Percentiles rank a stretch among this genome's conserved stretches.
Conservation (phyloP, 306 rosid genomes). For the Malus orientalis region DNA sequence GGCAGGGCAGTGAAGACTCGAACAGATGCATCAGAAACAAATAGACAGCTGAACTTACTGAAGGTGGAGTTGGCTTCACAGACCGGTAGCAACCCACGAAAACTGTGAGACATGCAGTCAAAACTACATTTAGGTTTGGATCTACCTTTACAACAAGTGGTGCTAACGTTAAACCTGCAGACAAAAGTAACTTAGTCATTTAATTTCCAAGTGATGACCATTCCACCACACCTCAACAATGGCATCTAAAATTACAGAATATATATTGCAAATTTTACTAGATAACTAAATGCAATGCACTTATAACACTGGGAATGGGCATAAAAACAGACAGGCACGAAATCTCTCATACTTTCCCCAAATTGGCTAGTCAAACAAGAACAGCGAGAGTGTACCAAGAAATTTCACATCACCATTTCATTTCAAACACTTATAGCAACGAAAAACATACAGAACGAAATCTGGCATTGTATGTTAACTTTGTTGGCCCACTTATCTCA, state of each 20-base stretch:
- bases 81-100: slow-evolving; percentile 95
- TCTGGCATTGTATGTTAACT: neutral
- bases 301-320: neutral
- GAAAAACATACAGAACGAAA: neutral
- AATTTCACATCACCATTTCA: neutral
- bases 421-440: neutral
- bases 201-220: neutral
- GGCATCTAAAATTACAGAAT: neutral
- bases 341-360: neutral
- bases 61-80: slow-evolving; percentile 91
- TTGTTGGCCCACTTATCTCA: neutral
- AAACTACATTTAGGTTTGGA: slow-evolving; percentile 78
- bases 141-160: slow-evolving; percentile 86
- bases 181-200: slow-evolving; percentile 4
- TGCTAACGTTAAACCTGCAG: slow-evolving; percentile 82
- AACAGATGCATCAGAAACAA: neutral
- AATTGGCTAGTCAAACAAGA: neutral
- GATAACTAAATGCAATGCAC: neutral
- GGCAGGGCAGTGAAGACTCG: neutral
- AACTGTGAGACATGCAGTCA: slow-evolving; percentile 86
- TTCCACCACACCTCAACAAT: neutral
- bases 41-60: slow-evolving; percentile 41
- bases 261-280: neutral
- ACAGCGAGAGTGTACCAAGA: neutral
- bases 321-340: neutral